Conservation (phyloP, 306 rosid genomes). For the Ziziphus jujuba region DNA sequence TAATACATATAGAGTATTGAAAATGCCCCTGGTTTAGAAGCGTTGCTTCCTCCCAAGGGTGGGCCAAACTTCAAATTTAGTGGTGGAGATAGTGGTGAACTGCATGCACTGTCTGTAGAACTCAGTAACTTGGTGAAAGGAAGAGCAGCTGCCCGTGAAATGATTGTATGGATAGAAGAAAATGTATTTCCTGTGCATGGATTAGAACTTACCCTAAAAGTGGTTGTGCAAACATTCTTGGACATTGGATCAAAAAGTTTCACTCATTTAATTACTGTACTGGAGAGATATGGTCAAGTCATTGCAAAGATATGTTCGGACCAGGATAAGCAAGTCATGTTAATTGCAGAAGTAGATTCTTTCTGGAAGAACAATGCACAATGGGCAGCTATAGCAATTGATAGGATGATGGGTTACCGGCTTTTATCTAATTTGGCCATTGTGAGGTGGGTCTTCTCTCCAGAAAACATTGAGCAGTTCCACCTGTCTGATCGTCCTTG, state of each 20-base stretch:
- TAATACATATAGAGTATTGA: conserved; percentile 68
- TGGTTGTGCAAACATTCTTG: conserved; percentile 82
- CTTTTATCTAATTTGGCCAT: conserved; percentile 93
- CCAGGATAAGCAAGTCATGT: conserved; percentile 86
- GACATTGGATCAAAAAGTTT: conserved; percentile 97
- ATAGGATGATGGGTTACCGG: conserved; percentile 99
- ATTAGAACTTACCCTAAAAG: conserved; percentile 71
- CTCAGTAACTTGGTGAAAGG: conserved; percentile 89
- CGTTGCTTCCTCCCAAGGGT: conserved; percentile 91
- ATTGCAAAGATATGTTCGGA: conserved; percentile 78
- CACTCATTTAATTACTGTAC: conserved; percentile 92
- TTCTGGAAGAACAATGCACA: conserved; percentile 93
- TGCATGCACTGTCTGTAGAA: conserved; percentile 58
- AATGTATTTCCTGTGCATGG: conserved; percentile 73
- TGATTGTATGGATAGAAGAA: conserved; percentile 88
- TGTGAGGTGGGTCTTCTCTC: conserved; percentile 91
- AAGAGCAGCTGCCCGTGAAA: conserved; percentile 72
- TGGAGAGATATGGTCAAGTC: conserved; percentile 94
- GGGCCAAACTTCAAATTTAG: conserved; percentile 67
- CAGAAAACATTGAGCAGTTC: conserved; percentile 76
- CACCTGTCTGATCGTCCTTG: conserved; percentile 91
- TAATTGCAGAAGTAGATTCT: conserved; percentile 75
- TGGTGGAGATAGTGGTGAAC: conserved; percentile 59
- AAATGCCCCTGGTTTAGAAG: conserved; percentile 96
- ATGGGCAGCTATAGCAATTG: conserved; percentile 91